Conservation (phyloP, 768 basidiomycete species). For the Xanthoconium stramineum region DNA sequence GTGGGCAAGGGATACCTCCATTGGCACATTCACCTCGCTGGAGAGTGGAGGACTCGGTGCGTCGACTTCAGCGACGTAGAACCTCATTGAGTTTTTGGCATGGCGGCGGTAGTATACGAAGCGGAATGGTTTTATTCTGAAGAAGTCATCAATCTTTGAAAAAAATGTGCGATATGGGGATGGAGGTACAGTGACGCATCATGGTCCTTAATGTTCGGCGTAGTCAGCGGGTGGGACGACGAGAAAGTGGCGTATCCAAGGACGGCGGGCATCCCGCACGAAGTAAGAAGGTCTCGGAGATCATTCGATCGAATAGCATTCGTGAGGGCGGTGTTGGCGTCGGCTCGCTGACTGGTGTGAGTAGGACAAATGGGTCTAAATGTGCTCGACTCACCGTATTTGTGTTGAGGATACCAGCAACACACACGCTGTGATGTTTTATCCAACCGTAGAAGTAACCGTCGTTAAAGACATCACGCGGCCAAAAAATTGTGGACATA, state of each 20-base stretch:
- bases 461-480: slow-evolving; percentile 41
- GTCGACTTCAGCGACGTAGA: slow-evolving; percentile 51
- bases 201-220: slow-evolving; percentile 34
- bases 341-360: slow-evolving; percentile 13
- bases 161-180: not conserved
- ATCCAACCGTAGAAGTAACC: slow-evolving; percentile 64
- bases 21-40: slow-evolving; percentile 19
- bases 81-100: slow-evolving; percentile 54
- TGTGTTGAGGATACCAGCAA: slow-evolving; percentile 47
- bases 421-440: slow-evolving; percentile 40
- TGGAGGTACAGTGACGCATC: slow-evolving; percentile 16
- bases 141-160: slow-evolving; percentile 9
- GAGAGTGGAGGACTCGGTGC: slow-evolving; percentile 22
- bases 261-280: slow-evolving; percentile 27
- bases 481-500: slow-evolving; percentile 55
- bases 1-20: slow-evolving; percentile 32
- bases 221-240: slow-evolving; percentile 3
- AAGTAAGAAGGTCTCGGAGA: slow-evolving; percentile 11
- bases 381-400: slow-evolving; percentile 28
- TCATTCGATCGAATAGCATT: slow-evolving; percentile 17
- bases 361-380: not conserved
- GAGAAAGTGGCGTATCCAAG: slow-evolving; percentile 27
- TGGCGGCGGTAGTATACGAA: slow-evolving; percentile 56
- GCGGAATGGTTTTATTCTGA: slow-evolving; percentile 19
- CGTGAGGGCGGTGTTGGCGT: slow-evolving; percentile 13